phyloP scores from a whole-genome alignment of 768 basidiomycete species.

The Cyathus striatus region DNA sequence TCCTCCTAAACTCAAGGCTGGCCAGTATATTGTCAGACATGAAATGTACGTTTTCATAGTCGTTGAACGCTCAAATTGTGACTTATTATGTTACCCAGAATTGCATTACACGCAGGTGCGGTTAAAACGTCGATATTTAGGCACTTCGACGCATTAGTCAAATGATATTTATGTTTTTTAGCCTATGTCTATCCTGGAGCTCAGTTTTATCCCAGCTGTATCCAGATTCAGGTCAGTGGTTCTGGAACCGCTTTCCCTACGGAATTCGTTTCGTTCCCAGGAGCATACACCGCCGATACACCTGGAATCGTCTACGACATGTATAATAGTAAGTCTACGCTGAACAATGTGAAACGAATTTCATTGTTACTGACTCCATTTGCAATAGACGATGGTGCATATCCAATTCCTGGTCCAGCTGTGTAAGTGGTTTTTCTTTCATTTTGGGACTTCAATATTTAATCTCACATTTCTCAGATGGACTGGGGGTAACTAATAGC shows the following conservation, averaged over 20 bases:
- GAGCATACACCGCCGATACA: conserved; percentile 31
- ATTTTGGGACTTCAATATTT: too few relatives aligned
- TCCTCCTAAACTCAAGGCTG: conserved; percentile 36
- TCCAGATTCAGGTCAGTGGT: conserved; percentile 41
- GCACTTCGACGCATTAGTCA: too few relatives aligned
- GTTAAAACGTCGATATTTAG: too few relatives aligned
- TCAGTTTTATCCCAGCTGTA: conserved; percentile 41
- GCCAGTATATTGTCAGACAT: conserved; percentile 45
- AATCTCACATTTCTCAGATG: too few relatives aligned
- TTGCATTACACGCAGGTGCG: conserved; percentile 32
- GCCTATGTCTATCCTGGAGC: conserved; percentile 36
- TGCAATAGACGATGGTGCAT: conserved; percentile 24
- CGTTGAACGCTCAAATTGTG: background rate
- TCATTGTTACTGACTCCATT: background rate
- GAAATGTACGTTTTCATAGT: conserved; percentile 27
- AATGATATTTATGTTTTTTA: conserved; percentile 5
- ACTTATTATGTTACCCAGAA: conserved; percentile 14
- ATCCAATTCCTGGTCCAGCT: conserved; percentile 38
- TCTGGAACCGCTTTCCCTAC: conserved; percentile 38
- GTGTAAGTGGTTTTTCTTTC: conserved; percentile 21
- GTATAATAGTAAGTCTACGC: conserved; percentile 22
- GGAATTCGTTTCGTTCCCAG: conserved; percentile 44
- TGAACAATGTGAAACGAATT: background rate
- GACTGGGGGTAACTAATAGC: too few relatives aligned
- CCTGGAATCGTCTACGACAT: conserved; percentile 31